Evolutionary conservation across 2,329 filamentous ascomycete genomes (phyloP).

Genomic region (Aspergillaceae sp.): DNA sequence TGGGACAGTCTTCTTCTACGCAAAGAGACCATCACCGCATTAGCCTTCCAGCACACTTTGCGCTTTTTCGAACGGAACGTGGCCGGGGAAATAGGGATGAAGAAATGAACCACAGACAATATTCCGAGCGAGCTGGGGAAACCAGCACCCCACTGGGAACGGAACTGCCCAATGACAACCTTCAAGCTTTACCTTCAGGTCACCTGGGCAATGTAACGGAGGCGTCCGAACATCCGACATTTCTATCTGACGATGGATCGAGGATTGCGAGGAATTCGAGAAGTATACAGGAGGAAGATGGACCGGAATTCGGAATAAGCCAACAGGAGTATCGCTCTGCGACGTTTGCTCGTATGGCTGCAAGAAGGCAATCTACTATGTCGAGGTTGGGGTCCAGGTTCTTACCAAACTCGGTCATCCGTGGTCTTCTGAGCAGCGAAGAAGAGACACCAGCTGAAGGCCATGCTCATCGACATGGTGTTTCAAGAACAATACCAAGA

Average conservation of each 20-base stretch:
- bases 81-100: constrained; percentile 23
- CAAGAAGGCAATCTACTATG: constrained; percentile 39
- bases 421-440: constrained; percentile 37
- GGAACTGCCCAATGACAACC: constrained; percentile 9
- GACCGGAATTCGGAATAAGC: constrained; percentile 22
- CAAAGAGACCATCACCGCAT: constrained; percentile 28
- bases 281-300: constrained; percentile 31
- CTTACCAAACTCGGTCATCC: constrained; percentile 38
- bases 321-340: constrained; percentile 24
- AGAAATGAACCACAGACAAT: constrained; percentile 25
- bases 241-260: constrained; percentile 4
- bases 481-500: constrained; percentile 29
- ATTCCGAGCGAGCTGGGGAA: constrained; percentile 19
- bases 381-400: constrained; percentile 41
- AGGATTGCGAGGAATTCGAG: constrained; percentile 15
- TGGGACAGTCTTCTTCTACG: constrained; percentile 38
- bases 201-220: constrained; percentile 7
- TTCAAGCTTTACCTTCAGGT: constrained; percentile 8
- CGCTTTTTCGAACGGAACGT: constrained; percentile 13
- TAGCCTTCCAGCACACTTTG: constrained; percentile 14
- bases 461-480: constrained; percentile 36
- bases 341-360: constrained; percentile 27
- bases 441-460: constrained; percentile 40
- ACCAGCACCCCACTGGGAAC: constrained; percentile 9
- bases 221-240: constrained; percentile 13